Base-by-base conservation (phyloP, 2,329 filamentous ascomycete genomes). In the Aspergillus pseudoglaucus region DNA sequence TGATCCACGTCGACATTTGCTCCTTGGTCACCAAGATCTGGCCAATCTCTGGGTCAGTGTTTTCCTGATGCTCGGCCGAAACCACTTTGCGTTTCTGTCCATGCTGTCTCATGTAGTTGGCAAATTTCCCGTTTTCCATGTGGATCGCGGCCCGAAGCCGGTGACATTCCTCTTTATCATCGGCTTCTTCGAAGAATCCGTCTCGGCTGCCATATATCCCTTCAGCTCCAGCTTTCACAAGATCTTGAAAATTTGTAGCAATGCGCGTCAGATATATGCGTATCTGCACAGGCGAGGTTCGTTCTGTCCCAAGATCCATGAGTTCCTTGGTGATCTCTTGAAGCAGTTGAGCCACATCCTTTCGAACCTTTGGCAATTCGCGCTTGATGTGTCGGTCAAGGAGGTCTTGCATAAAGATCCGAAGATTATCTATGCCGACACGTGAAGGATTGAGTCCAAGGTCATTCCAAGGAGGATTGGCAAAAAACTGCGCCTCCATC, bases 201-300 rank as follows among this genome's bases (percentile, higher is more conserved):
- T 56, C 53, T 4, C 38, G 45, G 6, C 48, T 47, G 14, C 45
- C 47, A 37, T 63, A 63, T 14, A 38, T 39, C 14, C 59, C 60
- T 15, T 58, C 53, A 20, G 62, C 17, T 4, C 52, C 60, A 17
- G 53, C 49, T 27, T 42, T 45, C 2, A 59, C 45, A 6, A 63
- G 40, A 14, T 42, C 45, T 6, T 61, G 45, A 25, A 56, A 59
- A 8, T 53, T 47, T 9, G 45, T 56, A 32, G 51, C 52, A 7
- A 61, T 45, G 1, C 48, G 44, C 6, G 54, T 59, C n/a, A 62
- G 43, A 35, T 53, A 62, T 6, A 54, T 46, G 0, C 57, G 57
- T 14, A 59, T 54, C 38, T 59, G 54, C 2, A 14, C 35, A 0
- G 51, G 42, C 9, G 48, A 49, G 8, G 35, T 39, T 41, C 56